A percentile compares a stretch with the other conserved stretches of the same genome.
These are phyloP conservation scores for Tulasnella calospora DNA, from an alignment of 768 basidiomycete species.

Conservation along the genomic window DNA sequence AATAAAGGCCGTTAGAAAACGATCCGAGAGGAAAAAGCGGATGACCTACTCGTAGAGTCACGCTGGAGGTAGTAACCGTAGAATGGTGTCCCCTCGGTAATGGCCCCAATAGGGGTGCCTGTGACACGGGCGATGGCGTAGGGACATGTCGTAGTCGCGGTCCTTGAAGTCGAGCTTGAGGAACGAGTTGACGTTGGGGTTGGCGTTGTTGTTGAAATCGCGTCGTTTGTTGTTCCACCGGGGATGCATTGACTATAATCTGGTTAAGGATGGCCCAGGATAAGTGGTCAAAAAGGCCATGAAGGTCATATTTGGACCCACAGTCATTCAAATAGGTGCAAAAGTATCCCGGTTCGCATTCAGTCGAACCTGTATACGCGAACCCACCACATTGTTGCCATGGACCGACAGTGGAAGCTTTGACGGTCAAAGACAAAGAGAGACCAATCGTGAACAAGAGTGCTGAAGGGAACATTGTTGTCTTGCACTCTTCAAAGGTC, in stretches of 20 bases:
- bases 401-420: not conserved
- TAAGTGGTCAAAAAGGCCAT: not conserved
- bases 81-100: not conserved
- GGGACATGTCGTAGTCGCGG: not conserved
- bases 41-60: not conserved
- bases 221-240: not conserved
- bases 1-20: not conserved
- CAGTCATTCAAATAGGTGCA: not conserved
- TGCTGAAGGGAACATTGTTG: not conserved
- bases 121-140: not conserved
- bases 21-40: not conserved
- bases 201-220: not conserved
- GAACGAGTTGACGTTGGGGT: not conserved
- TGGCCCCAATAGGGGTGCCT: not conserved
- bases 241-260: not conserved
- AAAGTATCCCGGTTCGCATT: not conserved
- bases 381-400: not conserved
- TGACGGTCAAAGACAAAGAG: not conserved
- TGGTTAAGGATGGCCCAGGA: not conserved
- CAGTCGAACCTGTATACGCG: not conserved
- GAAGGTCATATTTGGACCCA: not conserved
- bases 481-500: not conserved
- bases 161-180: not conserved
- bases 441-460: not conserved
- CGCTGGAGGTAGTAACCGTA: conserved; percentile 8